Evolutionary conservation across 2,329 filamentous ascomycete genomes (phyloP), one percentile per base, ranked within the genome.

Genomic region (Dryadomyces quercivorus): DNA sequence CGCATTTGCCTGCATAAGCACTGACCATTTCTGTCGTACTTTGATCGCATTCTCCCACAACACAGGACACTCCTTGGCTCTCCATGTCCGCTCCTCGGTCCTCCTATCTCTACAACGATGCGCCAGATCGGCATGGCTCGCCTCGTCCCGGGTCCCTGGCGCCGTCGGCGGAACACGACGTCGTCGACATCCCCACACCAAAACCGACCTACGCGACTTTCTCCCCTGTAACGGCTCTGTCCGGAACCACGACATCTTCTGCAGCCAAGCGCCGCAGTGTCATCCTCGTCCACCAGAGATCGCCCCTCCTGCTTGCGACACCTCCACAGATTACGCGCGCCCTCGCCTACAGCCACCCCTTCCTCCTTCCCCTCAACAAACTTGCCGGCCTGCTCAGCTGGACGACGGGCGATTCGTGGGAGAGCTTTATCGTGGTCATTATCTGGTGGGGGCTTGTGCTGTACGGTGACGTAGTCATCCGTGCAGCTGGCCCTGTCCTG

Each of bases 241-340:
- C 85, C 55, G 78, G 80, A 42, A 53, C 54, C 15, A 78, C 82
- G 5, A 72, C 75, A 15, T 73, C 78, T 36, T 76, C 80, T 12
- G 79, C 82, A 42, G 82, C 82, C 45, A 86, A 87, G 64, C 86
- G 92, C 58, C 83, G 88, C 48, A 94, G 89, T 18, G 94, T 89
- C 55, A 91, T 98, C 62, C 82, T 97, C 61, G 91, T 98, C 20
- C 91, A 97, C 69, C 92, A 95, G 68, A 98, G 97, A 71, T 95
- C 89, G 16, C 93, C 93, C 12, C 72, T 98, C 48, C 78, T 98
- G 18, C 84, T 95, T 57, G 90, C 92, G 16, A 98, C 93, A 10
- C 93, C 93, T 46, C 93, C 93, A 1, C 88, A 95, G 66, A 85
- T 98, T 66, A 98, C 93, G 2, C 82, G 93, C 62, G 91, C 92